phyloP scores from a whole-genome alignment of 495 filamentous ascomycete species.

The Bacidia rubella region DNA sequence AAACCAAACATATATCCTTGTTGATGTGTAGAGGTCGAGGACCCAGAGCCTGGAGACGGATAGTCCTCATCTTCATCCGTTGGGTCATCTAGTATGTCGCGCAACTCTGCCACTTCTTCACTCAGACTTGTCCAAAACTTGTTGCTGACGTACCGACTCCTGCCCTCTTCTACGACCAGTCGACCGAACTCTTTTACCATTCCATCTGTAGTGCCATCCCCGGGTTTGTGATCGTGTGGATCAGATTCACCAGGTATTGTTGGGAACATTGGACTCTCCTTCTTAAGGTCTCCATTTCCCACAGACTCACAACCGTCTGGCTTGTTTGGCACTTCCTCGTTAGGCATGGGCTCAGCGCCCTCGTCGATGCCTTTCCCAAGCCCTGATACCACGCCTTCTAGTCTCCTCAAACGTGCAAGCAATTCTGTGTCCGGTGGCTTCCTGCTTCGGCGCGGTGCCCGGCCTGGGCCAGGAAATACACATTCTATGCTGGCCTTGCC shows the following conservation, averaged over 20 bases:
- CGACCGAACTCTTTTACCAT: constrained; percentile 63
- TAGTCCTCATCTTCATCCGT: constrained; percentile 54
- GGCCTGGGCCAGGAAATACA: constrained; percentile 68
- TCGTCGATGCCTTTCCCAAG: constrained; percentile 36
- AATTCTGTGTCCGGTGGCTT: constrained; percentile 62
- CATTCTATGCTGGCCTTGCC: constrained; percentile 65
- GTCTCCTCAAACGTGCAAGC: constrained; percentile 57
- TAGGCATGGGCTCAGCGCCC: constrained; percentile 13
- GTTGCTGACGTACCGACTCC: constrained; percentile 73
- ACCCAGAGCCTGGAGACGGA: constrained; percentile 41
- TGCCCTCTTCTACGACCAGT: constrained; percentile 69
- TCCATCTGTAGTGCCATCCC: constrained; percentile 22
- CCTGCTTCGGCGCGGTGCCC: constrained; percentile 58
- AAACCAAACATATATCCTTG: constrained; percentile 60
- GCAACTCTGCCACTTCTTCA: constrained; percentile 72
- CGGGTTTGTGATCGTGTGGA: constrained; percentile 14
- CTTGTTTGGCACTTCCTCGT: background rate
- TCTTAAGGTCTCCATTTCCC: background rate
- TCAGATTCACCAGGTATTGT: constrained; percentile 15
- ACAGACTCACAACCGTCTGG: background rate
- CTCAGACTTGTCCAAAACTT: constrained; percentile 80
- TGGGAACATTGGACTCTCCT: background rate
- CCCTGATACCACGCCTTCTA: constrained; percentile 72
- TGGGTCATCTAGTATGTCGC: constrained; percentile 52
- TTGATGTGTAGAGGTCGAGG: constrained; percentile 37